Conservation (phyloP, 2,329 filamentous ascomycete species). For the Aureobasidium sp. region DNA sequence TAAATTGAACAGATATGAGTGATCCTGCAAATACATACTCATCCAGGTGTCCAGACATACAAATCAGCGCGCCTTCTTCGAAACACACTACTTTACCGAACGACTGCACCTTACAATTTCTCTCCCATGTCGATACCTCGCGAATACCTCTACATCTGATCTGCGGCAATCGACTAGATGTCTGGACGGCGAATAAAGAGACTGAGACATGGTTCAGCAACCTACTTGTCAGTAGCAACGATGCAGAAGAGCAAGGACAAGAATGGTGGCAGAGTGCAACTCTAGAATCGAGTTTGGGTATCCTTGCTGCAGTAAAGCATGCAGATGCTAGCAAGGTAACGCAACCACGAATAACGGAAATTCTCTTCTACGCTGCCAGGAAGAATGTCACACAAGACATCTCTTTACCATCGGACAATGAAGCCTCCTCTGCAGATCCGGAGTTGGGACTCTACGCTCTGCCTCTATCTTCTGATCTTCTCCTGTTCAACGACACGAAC, state of each 20-base stretch:
- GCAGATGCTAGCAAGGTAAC: neutral
- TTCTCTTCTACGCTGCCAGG: conserved; percentile 40
- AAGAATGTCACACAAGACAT: conserved; percentile 19
- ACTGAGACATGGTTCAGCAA: conserved; percentile 37
- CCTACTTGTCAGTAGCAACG: conserved; percentile 24
- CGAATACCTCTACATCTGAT: conserved; percentile 36
- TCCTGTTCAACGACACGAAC: conserved; percentile 20
- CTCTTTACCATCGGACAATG: conserved; percentile 28
- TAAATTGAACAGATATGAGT: neutral
- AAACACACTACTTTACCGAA: neutral
- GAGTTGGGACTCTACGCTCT: conserved; percentile 34
- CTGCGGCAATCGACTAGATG: conserved; percentile 32
- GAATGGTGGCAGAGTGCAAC: conserved; percentile 34
- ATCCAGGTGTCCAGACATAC: neutral
- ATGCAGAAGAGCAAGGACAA: conserved; percentile 12
- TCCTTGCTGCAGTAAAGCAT: conserved; percentile 30
- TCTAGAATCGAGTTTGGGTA: conserved; percentile 35
- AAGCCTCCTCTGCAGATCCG: neutral
- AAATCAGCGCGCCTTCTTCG: neutral
- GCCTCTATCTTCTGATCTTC: conserved; percentile 38
- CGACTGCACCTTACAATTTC: conserved; percentile 25
- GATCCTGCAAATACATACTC: neutral
- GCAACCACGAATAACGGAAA: conserved; percentile 32
- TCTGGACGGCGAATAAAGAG: conserved; percentile 29
- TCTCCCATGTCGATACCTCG: conserved; percentile 34